These are phyloP conservation scores for Suillus subluteus DNA, from an alignment of 768 basidiomycete genomes.

Conservation along the genomic window DNA sequence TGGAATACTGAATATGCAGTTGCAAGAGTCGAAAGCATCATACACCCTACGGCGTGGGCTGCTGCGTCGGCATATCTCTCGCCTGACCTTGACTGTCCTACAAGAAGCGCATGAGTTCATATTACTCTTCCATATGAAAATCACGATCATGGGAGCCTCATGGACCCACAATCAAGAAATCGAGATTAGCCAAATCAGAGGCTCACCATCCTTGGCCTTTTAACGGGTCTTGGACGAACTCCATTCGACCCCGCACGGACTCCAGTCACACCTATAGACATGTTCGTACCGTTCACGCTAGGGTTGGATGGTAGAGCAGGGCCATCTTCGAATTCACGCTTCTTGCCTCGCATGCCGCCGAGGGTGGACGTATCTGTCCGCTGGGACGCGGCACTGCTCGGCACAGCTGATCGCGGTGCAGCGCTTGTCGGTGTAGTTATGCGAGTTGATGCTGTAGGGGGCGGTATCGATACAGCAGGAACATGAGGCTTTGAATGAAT, in stretches of 20 bases:
- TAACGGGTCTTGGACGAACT: conserved; percentile 67
- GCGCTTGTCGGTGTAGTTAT: conserved; percentile 37
- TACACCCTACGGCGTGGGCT: conserved; percentile 75
- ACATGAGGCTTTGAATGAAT: conserved; percentile 32
- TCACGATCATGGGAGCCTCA: background rate
- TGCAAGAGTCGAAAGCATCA: conserved; percentile 26
- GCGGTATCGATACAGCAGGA: conserved; percentile 37
- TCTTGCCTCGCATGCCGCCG: conserved; percentile 32
- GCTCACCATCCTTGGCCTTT: conserved; percentile 76
- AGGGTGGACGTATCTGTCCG: conserved; percentile 19
- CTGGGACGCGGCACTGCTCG: conserved; percentile 28
- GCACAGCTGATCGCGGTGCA: conserved; percentile 34
- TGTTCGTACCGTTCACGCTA: conserved; percentile 27
- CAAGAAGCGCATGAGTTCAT: conserved; percentile 8
- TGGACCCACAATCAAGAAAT: conserved; percentile 1
- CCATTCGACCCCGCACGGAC: conserved; percentile 62
- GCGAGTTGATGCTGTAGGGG: conserved; percentile 28
- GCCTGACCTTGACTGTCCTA: conserved; percentile 71
- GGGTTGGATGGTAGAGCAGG: conserved; percentile 27
- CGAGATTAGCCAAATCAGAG: conserved; percentile 16
- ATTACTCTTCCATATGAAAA: conserved; percentile 3
- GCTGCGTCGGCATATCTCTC: conserved; percentile 65
- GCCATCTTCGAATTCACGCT: conserved; percentile 36
- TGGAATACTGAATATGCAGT: background rate
- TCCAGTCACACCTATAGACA: conserved; percentile 40